Base-by-base conservation (phyloP, 208 protist genomes). In the Acanthamoeba sp. region DNA sequence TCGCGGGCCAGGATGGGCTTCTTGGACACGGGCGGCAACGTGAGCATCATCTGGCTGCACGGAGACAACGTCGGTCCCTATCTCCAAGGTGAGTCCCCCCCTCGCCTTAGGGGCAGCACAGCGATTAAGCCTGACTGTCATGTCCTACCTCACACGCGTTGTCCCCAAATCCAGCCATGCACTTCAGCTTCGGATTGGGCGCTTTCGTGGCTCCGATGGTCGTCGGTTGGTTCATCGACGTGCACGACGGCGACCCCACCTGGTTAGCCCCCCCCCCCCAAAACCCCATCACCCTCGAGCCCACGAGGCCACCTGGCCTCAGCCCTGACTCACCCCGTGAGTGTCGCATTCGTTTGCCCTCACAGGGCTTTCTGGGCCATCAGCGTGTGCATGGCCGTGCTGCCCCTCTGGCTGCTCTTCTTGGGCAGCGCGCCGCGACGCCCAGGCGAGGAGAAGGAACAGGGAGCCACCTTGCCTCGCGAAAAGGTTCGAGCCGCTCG, bases 141-240 rank as follows among this genome's bases (percentile, higher is more conserved):
- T 1, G 14, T 27, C 0, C n/a, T 66, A 0, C 32, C 66, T 76
- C 34, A n/a, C 6, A 7, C 32, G 40, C 22, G 10, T n/a, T n/a
- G n/a, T n/a, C n/a, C n/a, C n/a, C n/a, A n/a, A n/a, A 24, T 52
- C 0, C 78, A 87, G 90, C 90, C 10, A 82, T 94, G 69, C 90
- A 94, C 36, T 94, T 94, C 34, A 94, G 90, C 76, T 94, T 94
- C 36, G 90, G 90, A 10, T 29, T 94, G 50, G 90, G 90, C 34
- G 90, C 90, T 0, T 82, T 94, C 18, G 69, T 94, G 20, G 32
- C 90, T 4, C 90, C 90, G 29, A 82, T 94, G 36, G 32, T 82
- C n/a, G 66, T 94, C 52, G 90, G 90, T 24, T 66, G 69, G 90
- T 62, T 82, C 40, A 42, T 84, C 27, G 69, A 82, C 32, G 52